Base-by-base conservation (phyloP, 2,329 filamentous ascomycete species). In the Chaetomiaceae sp. region DNA sequence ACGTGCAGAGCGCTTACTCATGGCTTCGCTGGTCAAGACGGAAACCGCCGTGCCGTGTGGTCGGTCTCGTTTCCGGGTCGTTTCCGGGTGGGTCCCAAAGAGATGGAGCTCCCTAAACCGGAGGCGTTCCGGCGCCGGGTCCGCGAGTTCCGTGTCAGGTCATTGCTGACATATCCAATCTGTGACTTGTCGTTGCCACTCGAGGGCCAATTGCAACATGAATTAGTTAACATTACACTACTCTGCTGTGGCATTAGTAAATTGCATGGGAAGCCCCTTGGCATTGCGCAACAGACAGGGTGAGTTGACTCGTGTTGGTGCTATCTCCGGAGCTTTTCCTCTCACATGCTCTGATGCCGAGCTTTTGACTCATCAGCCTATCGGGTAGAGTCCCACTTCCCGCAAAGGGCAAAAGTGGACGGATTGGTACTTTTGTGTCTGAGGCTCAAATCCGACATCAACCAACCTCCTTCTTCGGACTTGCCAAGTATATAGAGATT, bases 271-370 rank as follows among this genome's bases (percentile, higher is more conserved):
- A 20, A 40, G 9, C 13, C n/a, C 17, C 21, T 48, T 48, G 46
- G 46, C 46, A 48, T 42, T 42, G 38, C 38, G 38, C 37, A 48
- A 27, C n/a, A 48, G n/a, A 9, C 12, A 12, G 19, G 17, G 17
- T 7, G 19, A 27, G 6, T 23, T 41, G 37, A 41, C 37, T 48
- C 33, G 25, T 27, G 25, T 6, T 27, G 25, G 6, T 27, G 13
- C 10, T 14, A 7, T 17, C 14, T n/a, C 40, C 41, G 27, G 19
- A 16, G 21, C 14, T 33, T 44, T 31, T 44, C 12, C 25, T 27
- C 25, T 27, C 25, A 27, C 25, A 27, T 27, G 25, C 25, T 10
- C 25, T 27, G 6, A 10, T 7, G 25, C 25, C 25, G 10, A 10
- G 25, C 10, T 10, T 13, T 21, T 23, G 37, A 37, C 20, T 21